phyloP scores from a whole-genome alignment of 345 rosid genomes.

The Camelina neglecta region DNA sequence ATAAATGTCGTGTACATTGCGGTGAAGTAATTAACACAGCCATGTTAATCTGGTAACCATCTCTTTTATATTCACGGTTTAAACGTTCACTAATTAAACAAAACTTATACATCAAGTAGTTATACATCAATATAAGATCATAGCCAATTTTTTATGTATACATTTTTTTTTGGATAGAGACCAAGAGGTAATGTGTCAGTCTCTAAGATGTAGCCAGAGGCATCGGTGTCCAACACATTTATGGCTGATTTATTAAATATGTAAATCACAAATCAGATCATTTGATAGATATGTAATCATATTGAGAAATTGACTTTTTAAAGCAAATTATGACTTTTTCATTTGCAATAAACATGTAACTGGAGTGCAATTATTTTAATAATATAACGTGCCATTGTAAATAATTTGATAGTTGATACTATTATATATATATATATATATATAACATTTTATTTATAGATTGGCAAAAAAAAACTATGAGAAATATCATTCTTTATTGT shows the following conservation, averaged over 20 bases:
- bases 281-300: not conserved
- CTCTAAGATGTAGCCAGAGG: not conserved
- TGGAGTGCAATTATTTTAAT: not conserved
- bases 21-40: constrained; percentile 12
- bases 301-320: not conserved
- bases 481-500: not conserved
- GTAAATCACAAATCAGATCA: not conserved
- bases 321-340: not conserved
- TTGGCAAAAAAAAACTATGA: not conserved
- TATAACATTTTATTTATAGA: not conserved
- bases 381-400: not conserved
- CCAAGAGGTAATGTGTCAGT: not conserved
- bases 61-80: not conserved
- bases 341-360: not conserved
- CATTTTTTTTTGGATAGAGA: not conserved
- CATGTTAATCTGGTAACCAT: not conserved
- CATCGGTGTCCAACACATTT: not conserved
- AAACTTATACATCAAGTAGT: not conserved
- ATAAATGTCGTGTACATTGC: constrained; percentile 18
- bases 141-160: not conserved
- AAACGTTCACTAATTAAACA: not conserved
- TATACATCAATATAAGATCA: not conserved
- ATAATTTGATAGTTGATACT: not conserved
- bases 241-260: constrained; percentile 6
- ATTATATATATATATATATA: not conserved